Evolutionary conservation across 2,329 filamentous ascomycete genomes (phyloP).

Genomic region (Nigrospora oryzae): DNA sequence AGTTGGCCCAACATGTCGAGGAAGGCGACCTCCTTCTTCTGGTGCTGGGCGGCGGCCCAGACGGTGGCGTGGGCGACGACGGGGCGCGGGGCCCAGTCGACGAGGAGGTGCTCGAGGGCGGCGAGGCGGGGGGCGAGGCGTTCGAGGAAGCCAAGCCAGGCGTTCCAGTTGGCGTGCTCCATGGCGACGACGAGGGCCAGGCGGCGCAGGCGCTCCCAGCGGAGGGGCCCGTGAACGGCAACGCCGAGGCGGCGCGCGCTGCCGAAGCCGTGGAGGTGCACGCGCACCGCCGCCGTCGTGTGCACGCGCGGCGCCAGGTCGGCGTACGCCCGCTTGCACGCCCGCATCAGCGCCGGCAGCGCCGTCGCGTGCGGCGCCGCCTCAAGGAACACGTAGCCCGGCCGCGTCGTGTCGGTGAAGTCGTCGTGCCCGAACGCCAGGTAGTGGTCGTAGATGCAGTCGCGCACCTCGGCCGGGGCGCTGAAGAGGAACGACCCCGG

Average conservation of each 20-base stretch:
- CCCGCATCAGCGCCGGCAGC: slow-evolving; percentile 12
- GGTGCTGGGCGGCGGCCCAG: slow-evolving; percentile 7
- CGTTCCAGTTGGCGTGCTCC: slow-evolving; percentile 21
- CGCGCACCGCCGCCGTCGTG: slow-evolving; percentile 12
- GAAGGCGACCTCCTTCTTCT: slow-evolving; percentile 16
- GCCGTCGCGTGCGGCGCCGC: slow-evolving; percentile 5
- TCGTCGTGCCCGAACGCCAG: slow-evolving; percentile 10
- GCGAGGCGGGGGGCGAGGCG: slow-evolving; percentile 7
- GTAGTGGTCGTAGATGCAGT: slow-evolving; percentile 15
- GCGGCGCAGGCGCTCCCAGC: slow-evolving; percentile 14
- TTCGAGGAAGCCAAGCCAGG: slow-evolving; percentile 19
- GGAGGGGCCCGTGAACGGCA: slow-evolving; percentile 18
- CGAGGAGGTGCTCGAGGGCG: slow-evolving; percentile 11
- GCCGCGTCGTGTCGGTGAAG: slow-evolving; percentile 13
- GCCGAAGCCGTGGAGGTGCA: slow-evolving; percentile 12
- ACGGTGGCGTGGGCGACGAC: not conserved
- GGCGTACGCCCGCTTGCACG: slow-evolving; percentile 10
- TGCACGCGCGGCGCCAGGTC: slow-evolving; percentile 15
- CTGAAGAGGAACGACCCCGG: slow-evolving; percentile 7
- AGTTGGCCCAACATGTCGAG: slow-evolving; percentile 8
- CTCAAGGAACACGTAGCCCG: slow-evolving; percentile 9
- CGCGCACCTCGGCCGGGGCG: slow-evolving; percentile 13
- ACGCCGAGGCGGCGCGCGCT: slow-evolving; percentile 17
- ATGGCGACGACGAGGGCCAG: slow-evolving; percentile 16
- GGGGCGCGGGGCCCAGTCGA: slow-evolving; percentile 21